These are phyloP conservation scores for Dicorynia guianensis DNA, from an alignment of 306 rosid species.

Conservation along the genomic window DNA sequence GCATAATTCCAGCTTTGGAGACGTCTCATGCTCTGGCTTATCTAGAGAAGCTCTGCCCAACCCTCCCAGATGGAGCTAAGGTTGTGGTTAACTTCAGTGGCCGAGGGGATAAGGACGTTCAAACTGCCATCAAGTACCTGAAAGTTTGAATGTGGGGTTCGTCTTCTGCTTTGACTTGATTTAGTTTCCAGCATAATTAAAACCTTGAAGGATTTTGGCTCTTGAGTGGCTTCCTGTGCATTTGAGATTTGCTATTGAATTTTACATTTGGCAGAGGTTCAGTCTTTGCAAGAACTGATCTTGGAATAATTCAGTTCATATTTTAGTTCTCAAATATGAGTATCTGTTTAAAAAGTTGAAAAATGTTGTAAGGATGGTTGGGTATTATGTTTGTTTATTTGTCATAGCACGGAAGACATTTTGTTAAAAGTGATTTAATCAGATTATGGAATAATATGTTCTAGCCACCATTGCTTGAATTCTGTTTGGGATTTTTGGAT, in stretches of 20 bases:
- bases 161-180: slow-evolving; percentile 1
- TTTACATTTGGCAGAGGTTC: slow-evolving; percentile 17
- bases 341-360: background rate
- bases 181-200: slow-evolving; percentile 17
- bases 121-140: slow-evolving; percentile 77
- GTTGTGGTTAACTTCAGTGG: slow-evolving; percentile 91
- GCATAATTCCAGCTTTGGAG: slow-evolving; percentile 95
- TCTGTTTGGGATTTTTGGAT: background rate
- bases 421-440: slow-evolving; percentile 1
- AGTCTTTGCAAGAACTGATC: background rate
- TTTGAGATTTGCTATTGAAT: slow-evolving; percentile 16
- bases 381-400: slow-evolving; percentile 13
- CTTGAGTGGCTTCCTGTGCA: slow-evolving; percentile 16
- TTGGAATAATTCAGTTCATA: slow-evolving; percentile 24
- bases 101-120: slow-evolving; percentile 96
- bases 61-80: slow-evolving; percentile 75
- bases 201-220: background rate
- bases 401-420: background rate
- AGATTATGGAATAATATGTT: background rate
- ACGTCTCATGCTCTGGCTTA: slow-evolving; percentile 96
- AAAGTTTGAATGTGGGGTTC: slow-evolving; percentile 50
- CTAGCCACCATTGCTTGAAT: background rate
- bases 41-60: slow-evolving; percentile 82
- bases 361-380: background rate
- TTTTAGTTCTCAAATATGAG: slow-evolving; percentile 14